phyloP scores from a whole-genome alignment of 305 asterid species.

The Caryopteris hybrid region DNA sequence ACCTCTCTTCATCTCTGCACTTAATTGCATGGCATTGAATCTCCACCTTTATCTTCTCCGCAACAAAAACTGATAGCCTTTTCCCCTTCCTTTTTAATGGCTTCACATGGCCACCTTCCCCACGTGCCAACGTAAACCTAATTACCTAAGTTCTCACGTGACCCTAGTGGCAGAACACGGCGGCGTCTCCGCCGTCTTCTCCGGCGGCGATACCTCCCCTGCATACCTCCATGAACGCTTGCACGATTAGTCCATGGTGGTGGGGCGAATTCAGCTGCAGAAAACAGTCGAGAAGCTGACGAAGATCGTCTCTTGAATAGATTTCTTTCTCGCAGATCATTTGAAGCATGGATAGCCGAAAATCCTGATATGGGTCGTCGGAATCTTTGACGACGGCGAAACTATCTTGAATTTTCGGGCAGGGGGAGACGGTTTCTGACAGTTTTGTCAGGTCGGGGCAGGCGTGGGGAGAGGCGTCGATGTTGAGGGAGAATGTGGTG shows the following conservation, averaged over 20 bases:
- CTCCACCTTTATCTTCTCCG: background rate
- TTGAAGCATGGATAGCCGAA: constrained; percentile 65
- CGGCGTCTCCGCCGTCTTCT: background rate
- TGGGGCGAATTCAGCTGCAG: constrained; percentile 48
- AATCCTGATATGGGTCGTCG: constrained; percentile 62
- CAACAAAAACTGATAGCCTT: background rate
- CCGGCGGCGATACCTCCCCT: constrained; percentile 4
- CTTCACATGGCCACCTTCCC: constrained; percentile 38
- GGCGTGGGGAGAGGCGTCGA: constrained; percentile 21
- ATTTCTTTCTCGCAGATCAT: constrained; percentile 69
- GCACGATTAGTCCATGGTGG: constrained; percentile 50
- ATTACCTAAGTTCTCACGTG: background rate
- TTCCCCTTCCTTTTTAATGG: constrained; percentile 5
- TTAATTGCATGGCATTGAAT: constrained; percentile 9
- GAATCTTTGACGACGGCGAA: constrained; percentile 65
- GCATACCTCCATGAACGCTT: constrained; percentile 47
- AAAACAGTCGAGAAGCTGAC: constrained; percentile 62
- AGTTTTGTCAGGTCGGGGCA: too few species aligned
- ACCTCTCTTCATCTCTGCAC: too few species aligned
- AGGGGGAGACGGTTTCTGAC: constrained; percentile 15
- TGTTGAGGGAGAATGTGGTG: constrained; percentile 25
- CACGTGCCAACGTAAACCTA: constrained; percentile 2
- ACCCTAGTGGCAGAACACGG: constrained; percentile 11
- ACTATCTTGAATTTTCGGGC: constrained; percentile 42
- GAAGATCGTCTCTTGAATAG: constrained; percentile 38